Percentiles rank a stretch among this genome's conserved stretches.
Evolutionary conservation across 2,329 filamentous ascomycete species (phyloP).

Genomic region (Xylariaceae sp.): DNA sequence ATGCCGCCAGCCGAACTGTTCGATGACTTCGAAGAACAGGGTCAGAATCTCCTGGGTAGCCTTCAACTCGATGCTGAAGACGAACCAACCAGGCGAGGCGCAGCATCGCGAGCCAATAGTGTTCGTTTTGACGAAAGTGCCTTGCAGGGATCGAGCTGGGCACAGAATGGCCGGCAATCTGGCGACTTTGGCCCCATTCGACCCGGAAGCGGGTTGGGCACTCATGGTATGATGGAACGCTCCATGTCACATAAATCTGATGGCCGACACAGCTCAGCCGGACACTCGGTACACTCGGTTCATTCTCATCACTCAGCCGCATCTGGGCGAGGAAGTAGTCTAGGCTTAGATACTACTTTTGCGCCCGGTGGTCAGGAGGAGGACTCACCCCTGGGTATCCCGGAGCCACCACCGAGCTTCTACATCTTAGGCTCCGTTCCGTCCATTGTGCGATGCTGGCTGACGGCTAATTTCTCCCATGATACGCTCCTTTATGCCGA

Average conservation of each 20-base stretch:
- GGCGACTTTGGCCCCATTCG: conserved; percentile 74
- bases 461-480: conserved; percentile 85
- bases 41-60: conserved; percentile 71
- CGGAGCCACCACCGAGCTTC: conserved; percentile 74
- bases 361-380: conserved; percentile 57
- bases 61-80: conserved; percentile 85
- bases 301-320: conserved; percentile 64
- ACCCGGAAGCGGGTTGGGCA: conserved; percentile 73
- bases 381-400: conserved; percentile 65
- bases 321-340: conserved; percentile 78
- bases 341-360: conserved; percentile 74
- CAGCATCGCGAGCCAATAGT: conserved; percentile 88
- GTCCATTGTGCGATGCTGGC: conserved; percentile 92
- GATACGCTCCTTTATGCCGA: conserved; percentile 85
- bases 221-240: conserved; percentile 79
- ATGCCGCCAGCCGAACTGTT: conserved; percentile 80
- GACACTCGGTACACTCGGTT: conserved; percentile 65
- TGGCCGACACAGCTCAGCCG: conserved; percentile 88
- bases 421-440: conserved; percentile 85
- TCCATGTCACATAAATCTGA: conserved; percentile 94
- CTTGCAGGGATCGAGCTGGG: conserved; percentile 80
- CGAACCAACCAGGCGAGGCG: conserved; percentile 75
- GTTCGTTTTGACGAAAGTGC: conserved; percentile 97
- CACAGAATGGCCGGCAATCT: conserved; percentile 74
- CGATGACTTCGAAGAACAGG: conserved; percentile 83